Evolutionary conservation across 2,329 filamentous ascomycete genomes (phyloP), one percentile per base, ranked within the genome.

Genomic region (Talaromyces sp.): DNA sequence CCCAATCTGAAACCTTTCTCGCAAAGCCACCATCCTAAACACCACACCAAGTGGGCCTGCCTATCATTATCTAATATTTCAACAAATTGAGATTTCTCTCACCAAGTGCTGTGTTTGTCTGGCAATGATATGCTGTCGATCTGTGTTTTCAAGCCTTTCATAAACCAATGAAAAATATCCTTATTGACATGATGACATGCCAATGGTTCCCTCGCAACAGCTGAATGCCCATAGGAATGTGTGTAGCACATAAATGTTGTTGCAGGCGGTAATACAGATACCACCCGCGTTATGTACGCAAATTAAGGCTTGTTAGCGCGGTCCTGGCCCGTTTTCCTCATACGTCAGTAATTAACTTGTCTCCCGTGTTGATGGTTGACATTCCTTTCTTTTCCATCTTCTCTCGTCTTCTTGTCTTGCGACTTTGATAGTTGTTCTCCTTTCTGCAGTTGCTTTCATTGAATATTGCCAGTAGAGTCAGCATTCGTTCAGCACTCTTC

Each of bases 401-500:
- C 9, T 17, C 22, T 31, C 27, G 17, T 59, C 56, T 54, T 31
- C 27, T 17, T 49, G 11, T 25, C 25, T n/a, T 27, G 11, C 56
- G 13, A 11, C 56, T 59, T 59, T 58, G 56, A 43, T 43, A 58
- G 39, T 9, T 52, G 22, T 52, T 58, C 3, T 31, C 19, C 7
- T 39, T 39, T 11, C n/a, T 56, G 10, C 25, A 15, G 7, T 17
- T 17, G 27, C 15, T 17, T 17, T 31, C 47, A n/a, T 27, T 54
- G 5, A 56, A 3, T 54, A 10, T 8, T 43, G 56, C 22, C 27
- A 45, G 56, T 19, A 59, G 39, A 59, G 56, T 45, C 37, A 59
- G 22, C 56, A 22, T 17, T 59, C 56, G 41, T 59, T 58, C 17
- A 64, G 52, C n/a, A 54, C 63, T 37, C 35, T 49, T 31, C 57